phyloP scores from a whole-genome alignment of 1,284 basidiomycete species.

The Apiotrichum sp. region DNA sequence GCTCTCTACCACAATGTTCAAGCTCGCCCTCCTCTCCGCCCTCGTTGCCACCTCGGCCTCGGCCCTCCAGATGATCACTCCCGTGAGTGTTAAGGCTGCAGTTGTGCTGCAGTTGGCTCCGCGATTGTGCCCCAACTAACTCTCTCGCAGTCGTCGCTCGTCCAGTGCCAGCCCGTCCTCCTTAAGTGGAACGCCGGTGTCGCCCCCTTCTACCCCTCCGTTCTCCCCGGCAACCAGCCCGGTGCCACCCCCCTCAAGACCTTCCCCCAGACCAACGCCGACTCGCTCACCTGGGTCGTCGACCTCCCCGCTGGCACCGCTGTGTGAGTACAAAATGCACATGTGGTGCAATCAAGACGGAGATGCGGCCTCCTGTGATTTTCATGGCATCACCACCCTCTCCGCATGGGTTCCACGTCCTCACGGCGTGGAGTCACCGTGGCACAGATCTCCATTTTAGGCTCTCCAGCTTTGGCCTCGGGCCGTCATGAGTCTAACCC shows the following conservation, averaged over 20 bases:
- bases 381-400: no score
- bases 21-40: slow-evolving; percentile 5
- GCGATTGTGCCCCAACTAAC: not conserved
- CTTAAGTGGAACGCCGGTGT: slow-evolving; percentile 57
- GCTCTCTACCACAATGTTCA: slow-evolving; percentile 5
- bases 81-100: slow-evolving; percentile 1
- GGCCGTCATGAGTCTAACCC: no score
- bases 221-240: slow-evolving; percentile 64
- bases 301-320: slow-evolving; percentile 53
- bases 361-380: no score
- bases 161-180: slow-evolving; percentile 38
- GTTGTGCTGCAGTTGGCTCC: not conserved
- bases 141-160: slow-evolving; percentile 27
- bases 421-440: no score
- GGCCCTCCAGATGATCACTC: slow-evolving; percentile 6
- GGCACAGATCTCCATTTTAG: no score
- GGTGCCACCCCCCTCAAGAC: slow-evolving; percentile 47
- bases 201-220: slow-evolving; percentile 59
- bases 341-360: no score
- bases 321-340: slow-evolving; percentile 51
- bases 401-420: no score
- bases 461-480: no score
- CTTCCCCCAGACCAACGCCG: slow-evolving; percentile 45
- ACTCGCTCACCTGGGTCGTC: slow-evolving; percentile 58
- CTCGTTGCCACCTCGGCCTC: slow-evolving; percentile 1